phyloP scores from a whole-genome alignment of 805 yeast species.

The Saturnispora galanensis region DNA sequence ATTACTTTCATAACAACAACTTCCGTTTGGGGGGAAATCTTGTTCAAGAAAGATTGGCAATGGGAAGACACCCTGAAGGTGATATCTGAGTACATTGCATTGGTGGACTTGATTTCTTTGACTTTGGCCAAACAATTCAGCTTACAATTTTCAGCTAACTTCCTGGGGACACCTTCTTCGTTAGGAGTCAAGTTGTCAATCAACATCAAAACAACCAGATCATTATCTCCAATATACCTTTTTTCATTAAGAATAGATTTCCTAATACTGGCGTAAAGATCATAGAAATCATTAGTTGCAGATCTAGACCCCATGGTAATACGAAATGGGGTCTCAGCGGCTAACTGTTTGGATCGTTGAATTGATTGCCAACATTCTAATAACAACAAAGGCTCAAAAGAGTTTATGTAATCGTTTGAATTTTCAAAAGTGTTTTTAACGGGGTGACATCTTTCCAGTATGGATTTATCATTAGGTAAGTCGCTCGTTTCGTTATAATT shows the following conservation, averaged over 20 bases:
- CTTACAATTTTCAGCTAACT: conserved; percentile 12
- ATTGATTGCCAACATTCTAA: conserved; percentile 93
- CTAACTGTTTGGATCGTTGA: conserved; percentile 57
- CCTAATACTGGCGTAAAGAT: conserved; percentile 66
- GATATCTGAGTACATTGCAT: conserved; percentile 61
- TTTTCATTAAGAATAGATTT: conserved; percentile 40
- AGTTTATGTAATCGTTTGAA: conserved; percentile 55
- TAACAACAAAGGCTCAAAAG: conserved; percentile 71
- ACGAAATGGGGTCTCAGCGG: conserved; percentile 50
- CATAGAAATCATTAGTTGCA: conserved; percentile 78
- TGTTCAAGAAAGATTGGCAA: conserved; percentile 36
- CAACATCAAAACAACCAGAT: conserved; percentile 56
- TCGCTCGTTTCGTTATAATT: conserved; percentile 48
- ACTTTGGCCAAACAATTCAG: conserved; percentile 77
- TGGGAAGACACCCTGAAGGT: conserved; percentile 58
- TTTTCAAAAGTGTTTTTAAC: conserved; percentile 49
- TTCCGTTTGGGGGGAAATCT: conserved; percentile 53
- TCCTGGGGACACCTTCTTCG: conserved; percentile 17
- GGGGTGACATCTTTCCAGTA: conserved; percentile 26
- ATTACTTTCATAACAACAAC: conserved; percentile 64
- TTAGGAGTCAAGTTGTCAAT: conserved; percentile 32
- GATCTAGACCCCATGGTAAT: conserved; percentile 70
- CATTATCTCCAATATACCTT: conserved; percentile 57
- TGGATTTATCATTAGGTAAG: conserved; percentile 44
- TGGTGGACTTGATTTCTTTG: conserved; percentile 56